Base-by-base conservation (phyloP, 179 eudicot species). In the Beta corolliflora region DNA sequence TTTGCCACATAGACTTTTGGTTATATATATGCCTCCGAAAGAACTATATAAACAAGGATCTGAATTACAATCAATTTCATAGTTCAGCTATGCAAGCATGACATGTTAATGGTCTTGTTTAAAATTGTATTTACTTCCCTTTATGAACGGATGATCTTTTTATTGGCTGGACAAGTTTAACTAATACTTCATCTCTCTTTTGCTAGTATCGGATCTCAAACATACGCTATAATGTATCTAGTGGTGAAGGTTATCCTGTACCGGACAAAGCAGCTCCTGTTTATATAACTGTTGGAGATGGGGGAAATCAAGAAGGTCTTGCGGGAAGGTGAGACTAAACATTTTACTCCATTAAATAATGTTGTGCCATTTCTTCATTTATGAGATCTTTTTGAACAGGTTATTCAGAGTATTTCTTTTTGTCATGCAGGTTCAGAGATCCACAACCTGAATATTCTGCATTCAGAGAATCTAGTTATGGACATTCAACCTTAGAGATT, bases 401-500 rank as follows among this genome's bases (percentile, higher is more conserved):
- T 10, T 18, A 56, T 5, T 67, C 21, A 18, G 13, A 8, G 21
- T 16, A 4, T 21, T 1, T 50, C 44, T 36, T 71, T 71, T 46
- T 71, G 64, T 79, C 31, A 3, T 84, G 77, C 86, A 96, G 99
- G 88, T 94, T 96, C 83, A 91, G 88, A 83, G 91, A 92, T 86
- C 99, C 99, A 80, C 99, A 96, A 75, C 99, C 99, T 46, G 92
- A 90, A 7, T 93, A 94, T 87, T 96, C 99, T 48, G 98, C 99
- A 73, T 94, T 94, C 81, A 88, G 98, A 52, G 98, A 94, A 88
- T 89, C 98, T 71, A 96, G 99, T 80, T 96, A 91, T 78, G 99
- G 99, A 41, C 99, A 96, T 87, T 90, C 99, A 9, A 96, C 97
- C 9, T 76, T 96, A 58, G 99, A 94, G 77, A 93, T 96, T 69